Evolutionary conservation across 768 basidiomycete species (phyloP), one percentile per base, ranked within the genome.

Genomic region (Boletellus ananas): DNA sequence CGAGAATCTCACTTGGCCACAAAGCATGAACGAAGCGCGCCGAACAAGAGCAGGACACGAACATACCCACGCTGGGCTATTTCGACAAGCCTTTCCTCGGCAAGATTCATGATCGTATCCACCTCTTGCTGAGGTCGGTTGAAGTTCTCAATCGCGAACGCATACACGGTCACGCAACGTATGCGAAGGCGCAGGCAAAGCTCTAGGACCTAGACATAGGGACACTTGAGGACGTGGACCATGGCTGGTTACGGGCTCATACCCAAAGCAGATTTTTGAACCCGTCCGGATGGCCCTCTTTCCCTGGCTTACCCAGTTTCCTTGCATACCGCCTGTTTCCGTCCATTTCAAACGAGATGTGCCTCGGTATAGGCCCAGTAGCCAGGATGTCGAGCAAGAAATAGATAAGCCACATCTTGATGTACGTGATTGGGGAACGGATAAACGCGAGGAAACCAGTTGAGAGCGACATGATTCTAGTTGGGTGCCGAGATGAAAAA

Each of bases 81-180:
- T 65, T 95, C 90, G 33, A 84, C 63, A 25, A 98, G 75, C 54
- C 86, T 84, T 14, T 77, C 75, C 64, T 90, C 84, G 1, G 89
- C 87, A 42, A 99, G 67, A n/a, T 72, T 67, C 92, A 99, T 93
- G 58, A 98, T 75, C 2, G 83, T 82, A 21, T 87, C 81, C 2
- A 99, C 92, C 66, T 99, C 96, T 4, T 85, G 85, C 47, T 79
- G 73, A 1, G 87, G 78, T 18, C 96, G 80, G 54, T 90, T 90
- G 72, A 98, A 98, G 71, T 98, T 99, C 60, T 98, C 95, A 52
- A 98, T 93, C 1, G 94, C 81, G 69, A 99, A 99, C n/a, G 93
- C 92, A 60, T 95, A 99, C n/a, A 87, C 90, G 2, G 91, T 85
- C 21, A 98, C 93, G 52, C 87, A 92, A 51, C 73, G 77, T 42